phyloP scores from a whole-genome alignment of 1,139 yeast genomes.

The Geotrichum restrictum region DNA sequence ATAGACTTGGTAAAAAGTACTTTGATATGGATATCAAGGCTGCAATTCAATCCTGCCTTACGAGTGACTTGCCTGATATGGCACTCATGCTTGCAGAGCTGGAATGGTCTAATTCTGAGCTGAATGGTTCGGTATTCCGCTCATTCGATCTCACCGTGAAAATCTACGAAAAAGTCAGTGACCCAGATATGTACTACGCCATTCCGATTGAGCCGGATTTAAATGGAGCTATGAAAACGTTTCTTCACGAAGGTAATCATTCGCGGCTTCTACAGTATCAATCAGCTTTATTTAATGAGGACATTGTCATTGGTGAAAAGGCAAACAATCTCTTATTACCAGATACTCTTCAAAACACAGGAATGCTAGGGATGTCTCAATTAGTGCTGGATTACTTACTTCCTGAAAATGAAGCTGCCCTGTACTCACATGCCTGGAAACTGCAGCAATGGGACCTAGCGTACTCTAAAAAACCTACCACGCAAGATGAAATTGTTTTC shows the following conservation, averaged over 20 bases:
- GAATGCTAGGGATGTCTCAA: constrained; percentile 19
- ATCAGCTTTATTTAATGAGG: constrained; percentile 16
- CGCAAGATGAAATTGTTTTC: constrained; percentile 47
- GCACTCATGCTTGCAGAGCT: constrained; percentile 18
- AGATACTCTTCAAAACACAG: constrained; percentile 15
- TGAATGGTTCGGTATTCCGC: constrained; percentile 1
- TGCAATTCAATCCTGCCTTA: constrained; percentile 12
- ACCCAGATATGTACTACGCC: constrained; percentile 22
- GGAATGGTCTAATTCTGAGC: constrained; percentile 14
- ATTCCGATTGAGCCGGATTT: constrained; percentile 13
- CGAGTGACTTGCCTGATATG: constrained; percentile 1
- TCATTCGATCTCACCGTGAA: constrained; percentile 1
- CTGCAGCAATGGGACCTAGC: constrained; percentile 64
- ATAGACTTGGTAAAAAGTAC: constrained; percentile 7
- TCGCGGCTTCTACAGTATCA: constrained; percentile 18
- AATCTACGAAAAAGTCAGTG: constrained; percentile 13
- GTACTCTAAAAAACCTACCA: constrained; percentile 33
- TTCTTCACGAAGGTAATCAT: constrained; percentile 13
- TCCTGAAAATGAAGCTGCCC: constrained; percentile 2
- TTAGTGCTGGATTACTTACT: constrained; percentile 16
- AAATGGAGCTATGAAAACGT: constrained; percentile 14
- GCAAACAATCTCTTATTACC: not conserved
- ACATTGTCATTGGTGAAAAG: not conserved
- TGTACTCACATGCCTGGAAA: constrained; percentile 51
- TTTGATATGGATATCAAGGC: constrained; percentile 7